Evolutionary conservation across 2,329 filamentous ascomycete genomes (phyloP), one percentile per base, ranked within the genome.

Genomic region (Canariomyces notabilis): DNA sequence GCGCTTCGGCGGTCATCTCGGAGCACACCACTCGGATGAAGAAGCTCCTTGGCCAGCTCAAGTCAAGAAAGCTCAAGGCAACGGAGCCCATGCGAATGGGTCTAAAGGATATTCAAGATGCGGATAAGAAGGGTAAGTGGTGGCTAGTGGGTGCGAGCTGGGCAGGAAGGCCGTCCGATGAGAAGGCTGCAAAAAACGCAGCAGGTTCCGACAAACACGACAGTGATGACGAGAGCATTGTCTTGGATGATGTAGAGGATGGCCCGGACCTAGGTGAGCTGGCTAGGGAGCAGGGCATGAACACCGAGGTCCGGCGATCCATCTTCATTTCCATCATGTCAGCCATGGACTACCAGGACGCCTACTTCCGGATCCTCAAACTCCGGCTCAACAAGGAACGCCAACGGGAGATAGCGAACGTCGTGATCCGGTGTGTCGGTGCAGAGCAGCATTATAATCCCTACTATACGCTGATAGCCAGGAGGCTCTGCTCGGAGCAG

Each of bases 111-210:
- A 87, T 98, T 42, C 82, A 82, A 52, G 80, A 90, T 51, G 84
- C 85, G 0, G 86, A 91, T 33, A 91, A 86, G 62, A 87, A 84
- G 61, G 93, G 93, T 1, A 96, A 95, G 70, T 98, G 93, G 93
- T 98, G 93, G 93, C 79, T 97, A 16, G 87, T 97, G 5, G 93
- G 93, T 42, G 91, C 93, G n/a, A 95, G 89, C 65, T 96, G 91
- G 80, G 71, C 76, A 4, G 78, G 76, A 19, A 61, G 60, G 21
- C 57, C 59, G 2, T 51, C 53, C 15, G 48, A 43, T 5, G 42
- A 54, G 8, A 57, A 56, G 33, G 36, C 36, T 2, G 32, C 35
- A 2, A 37, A 31, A 19, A 47, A 42, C 37, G n/a, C 34, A 33
- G 19, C 33, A 8, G 34, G n/a, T 7, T 32, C 20, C 5, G 56